A percentile compares a stretch with the other conserved stretches of the same genome.
Evolutionary conservation across 2,329 filamentous ascomycete species (phyloP).

Genomic region (Pseudocercospora eumusae): DNA sequence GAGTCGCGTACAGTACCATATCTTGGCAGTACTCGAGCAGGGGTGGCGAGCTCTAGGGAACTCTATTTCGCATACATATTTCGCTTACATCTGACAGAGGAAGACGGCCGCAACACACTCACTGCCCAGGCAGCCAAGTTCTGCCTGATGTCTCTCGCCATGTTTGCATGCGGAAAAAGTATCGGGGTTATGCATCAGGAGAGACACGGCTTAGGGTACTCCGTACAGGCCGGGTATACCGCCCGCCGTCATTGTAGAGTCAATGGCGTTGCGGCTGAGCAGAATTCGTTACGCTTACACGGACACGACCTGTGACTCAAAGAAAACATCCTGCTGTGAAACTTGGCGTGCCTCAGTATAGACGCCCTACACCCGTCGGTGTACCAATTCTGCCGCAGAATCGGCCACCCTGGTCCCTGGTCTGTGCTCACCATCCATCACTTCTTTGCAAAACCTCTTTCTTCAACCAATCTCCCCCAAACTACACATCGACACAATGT

Average conservation of each 20-base stretch:
- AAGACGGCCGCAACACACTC: too few relatives aligned
- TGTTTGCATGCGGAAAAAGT: not conserved
- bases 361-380: not conserved
- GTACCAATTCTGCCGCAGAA: not conserved
- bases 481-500: constrained; percentile 30
- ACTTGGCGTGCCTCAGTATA: not conserved
- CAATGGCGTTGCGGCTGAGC: constrained; percentile 3
- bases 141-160: constrained; percentile 5
- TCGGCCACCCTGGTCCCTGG: not conserved
- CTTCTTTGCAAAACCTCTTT: constrained; percentile 19
- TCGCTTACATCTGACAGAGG: too few relatives aligned
- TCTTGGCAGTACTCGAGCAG: constrained; percentile 1
- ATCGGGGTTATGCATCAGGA: not conserved
- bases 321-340: constrained; percentile 1
- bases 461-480: constrained; percentile 1
- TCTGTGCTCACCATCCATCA: not conserved
- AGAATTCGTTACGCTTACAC: not conserved
- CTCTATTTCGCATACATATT: not conserved
- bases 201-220: not conserved
- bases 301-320: constrained; percentile 12
- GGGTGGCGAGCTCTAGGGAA: not conserved
- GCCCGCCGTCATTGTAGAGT: not conserved
- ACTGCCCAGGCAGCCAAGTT: too few relatives aligned
- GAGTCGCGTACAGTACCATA: not conserved
- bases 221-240: not conserved